Base-by-base conservation (phyloP, 768 basidiomycete genomes). In the Lentinula sp. region DNA sequence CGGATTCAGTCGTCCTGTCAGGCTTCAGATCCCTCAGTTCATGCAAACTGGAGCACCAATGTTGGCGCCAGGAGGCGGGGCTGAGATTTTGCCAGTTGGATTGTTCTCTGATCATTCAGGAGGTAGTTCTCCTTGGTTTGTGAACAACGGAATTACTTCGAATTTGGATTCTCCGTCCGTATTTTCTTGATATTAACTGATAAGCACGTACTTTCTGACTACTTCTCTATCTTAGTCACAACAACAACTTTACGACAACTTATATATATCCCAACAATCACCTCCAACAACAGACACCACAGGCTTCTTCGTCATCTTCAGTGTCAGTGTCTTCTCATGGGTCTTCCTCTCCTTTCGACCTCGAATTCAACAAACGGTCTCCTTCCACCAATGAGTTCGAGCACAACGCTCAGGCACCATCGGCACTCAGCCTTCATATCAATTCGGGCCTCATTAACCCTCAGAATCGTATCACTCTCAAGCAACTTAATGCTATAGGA, bases 11-110 rank as follows among this genome's bases (percentile, higher is more conserved):
- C 58, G 52, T 43, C 21, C 35, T 37, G 57, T 59, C 34, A 57
- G 15, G 48, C 80, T 89, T 64, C 85, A 88, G 70, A 75, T 91
- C 40, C 89, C 88, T 3, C 77, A 80, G 31, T 89, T 87, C 69
- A 80, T 90, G 73, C 75, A 82, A 66, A 72, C 71, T 62, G 80
- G 79, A 3, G 76, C 80, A 0, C 86, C 89, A 31, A 79, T 80
- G 1, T 78, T 91, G 21, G 86, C 86, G 1, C 83, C 79, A 1
- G 88, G 88, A 21, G 89, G 88, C 23, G 88, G 90, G 39, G 88
- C 86, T 9, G 90, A 91, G 58, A 39, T 62, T 21, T 37, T 52
- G 11, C 52, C 61, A 11, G 18, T 50, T n/a, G 55, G 52, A 15
- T 21, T 49, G n/a, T 50, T 61, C 32, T 21, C 65, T 70, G 21